These are phyloP conservation scores for Alternaria panax DNA, from an alignment of 2,329 filamentous ascomycete genomes.

Conservation along the genomic window DNA sequence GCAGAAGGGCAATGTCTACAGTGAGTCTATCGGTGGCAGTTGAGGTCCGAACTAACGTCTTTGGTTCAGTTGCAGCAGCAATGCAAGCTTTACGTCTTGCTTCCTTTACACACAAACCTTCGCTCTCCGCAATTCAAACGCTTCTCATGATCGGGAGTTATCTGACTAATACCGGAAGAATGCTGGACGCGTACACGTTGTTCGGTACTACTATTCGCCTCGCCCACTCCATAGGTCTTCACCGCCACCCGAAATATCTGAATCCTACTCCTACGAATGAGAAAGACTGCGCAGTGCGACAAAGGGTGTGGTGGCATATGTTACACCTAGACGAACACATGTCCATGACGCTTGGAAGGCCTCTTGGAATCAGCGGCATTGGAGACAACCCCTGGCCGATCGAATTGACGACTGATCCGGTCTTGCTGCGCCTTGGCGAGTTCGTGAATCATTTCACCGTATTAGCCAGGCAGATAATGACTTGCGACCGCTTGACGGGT, in stretches of 20 bases:
- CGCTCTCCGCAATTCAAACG: conserved; percentile 55
- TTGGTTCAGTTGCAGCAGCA: conserved; percentile 54
- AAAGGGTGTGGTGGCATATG: conserved; percentile 61
- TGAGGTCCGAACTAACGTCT: conserved; percentile 1
- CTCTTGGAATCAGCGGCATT: conserved; percentile 58
- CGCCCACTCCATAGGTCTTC: conserved; percentile 59
- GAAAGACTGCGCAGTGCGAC: conserved; percentile 53
- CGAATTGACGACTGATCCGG: conserved; percentile 54
- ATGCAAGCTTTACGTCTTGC: conserved; percentile 60
- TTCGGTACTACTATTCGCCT: conserved; percentile 59
- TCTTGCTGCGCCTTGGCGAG: conserved; percentile 54
- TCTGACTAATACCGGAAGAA: conserved; percentile 58
- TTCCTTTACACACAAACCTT: conserved; percentile 59
- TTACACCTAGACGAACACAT: conserved; percentile 62
- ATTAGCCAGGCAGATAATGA: conserved; percentile 57
- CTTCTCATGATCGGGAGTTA: conserved; percentile 59
- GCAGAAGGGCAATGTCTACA: conserved; percentile 54
- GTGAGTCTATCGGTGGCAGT: conserved; percentile 42
- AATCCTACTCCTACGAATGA: conserved; percentile 52
- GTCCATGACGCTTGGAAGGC: conserved; percentile 58
- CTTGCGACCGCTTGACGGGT: conserved; percentile 53
- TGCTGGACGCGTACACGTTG: conserved; percentile 59
- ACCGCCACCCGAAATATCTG: conserved; percentile 57
- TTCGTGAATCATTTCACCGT: conserved; percentile 58
- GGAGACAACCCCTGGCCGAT: conserved; percentile 59